Base-by-base conservation (phyloP, 2,329 filamentous ascomycete genomes). In the Monosporascus sp. region DNA sequence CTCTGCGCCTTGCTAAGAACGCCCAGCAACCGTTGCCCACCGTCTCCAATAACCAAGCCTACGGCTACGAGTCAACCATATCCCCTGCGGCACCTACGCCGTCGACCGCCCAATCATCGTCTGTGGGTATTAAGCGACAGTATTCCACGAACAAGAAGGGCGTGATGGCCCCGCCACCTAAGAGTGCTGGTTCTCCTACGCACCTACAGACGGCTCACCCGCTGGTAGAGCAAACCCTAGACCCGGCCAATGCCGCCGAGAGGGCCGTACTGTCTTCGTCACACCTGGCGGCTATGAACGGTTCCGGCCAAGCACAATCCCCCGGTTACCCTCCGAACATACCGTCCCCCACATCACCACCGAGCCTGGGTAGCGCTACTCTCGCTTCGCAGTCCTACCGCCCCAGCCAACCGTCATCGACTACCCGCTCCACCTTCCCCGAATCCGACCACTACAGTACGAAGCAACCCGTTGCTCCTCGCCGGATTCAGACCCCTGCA, bases 1-100 rank as follows among this genome's bases (percentile, higher is more conserved):
- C 96, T 20, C 83, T 97, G 65, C 89, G 92, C 57, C 85, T 96
- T 65, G 88, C 87, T 64, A 97, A 97, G 74, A 92, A 97, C 68
- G 88, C 88, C 62, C 89, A 91, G 59, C 90, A 96, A 67, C 93
- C 93, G 37, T 77, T 97, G 22, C 92, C 92, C 27, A 77, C 77
- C 57, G 59, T 75, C 31, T 56, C 60, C 54, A 72, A 67, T 50
- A 75, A 63, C 55, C 74, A 74, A 54, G 65, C 62, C 44, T 81
- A 82, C 64, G 66, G 68, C 53, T 85, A 82, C 67, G 81, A 84
- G 59, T 65, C 68, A 36, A 79, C 72, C 3, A 68, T 80, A 50
- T 83, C 82, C 9, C 82, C 82, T 35, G 79, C 82, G 6, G 81
- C 75, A 11, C 78, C 80, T 7, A 82, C 79, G 27, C 78, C 81